A percentile compares a stretch with the other conserved stretches of the same genome.
These are phyloP conservation scores for Mucor saturninus DNA, from an alignment of 371 early-diverging fungal genomes.

Conservation along the genomic window DNA sequence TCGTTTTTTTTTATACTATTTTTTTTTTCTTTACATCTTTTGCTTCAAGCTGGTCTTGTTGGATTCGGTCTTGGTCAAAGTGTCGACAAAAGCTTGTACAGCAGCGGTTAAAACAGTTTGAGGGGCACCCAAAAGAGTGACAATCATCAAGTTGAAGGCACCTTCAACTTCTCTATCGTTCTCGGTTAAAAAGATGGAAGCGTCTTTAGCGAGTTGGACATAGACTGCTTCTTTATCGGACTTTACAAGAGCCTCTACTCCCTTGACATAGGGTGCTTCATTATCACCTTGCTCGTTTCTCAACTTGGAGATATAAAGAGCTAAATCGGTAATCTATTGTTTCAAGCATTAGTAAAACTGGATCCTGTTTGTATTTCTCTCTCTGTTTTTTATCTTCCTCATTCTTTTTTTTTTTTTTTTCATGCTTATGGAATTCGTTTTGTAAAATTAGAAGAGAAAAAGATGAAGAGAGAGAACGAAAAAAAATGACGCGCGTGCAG, in stretches of 20 bases:
- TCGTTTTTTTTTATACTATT: background rate
- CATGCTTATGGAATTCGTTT: background rate
- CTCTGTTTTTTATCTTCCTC: too few species aligned
- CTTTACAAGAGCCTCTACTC: constrained; percentile 56
- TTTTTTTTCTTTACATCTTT: constrained; percentile 57
- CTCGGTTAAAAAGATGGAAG: constrained; percentile 61
- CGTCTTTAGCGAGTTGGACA: constrained; percentile 63
- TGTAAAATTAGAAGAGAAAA: background rate
- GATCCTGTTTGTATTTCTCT: background rate
- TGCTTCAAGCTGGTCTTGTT: constrained; percentile 63
- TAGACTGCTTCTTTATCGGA: constrained; percentile 65
- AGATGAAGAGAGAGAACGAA: background rate
- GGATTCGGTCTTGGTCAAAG: constrained; percentile 56
- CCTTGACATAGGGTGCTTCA: constrained; percentile 56
- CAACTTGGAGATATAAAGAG: constrained; percentile 62
- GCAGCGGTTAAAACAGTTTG: constrained; percentile 41
- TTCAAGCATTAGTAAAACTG: background rate
- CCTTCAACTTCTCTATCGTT: constrained; percentile 73
- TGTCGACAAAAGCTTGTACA: constrained; percentile 56
- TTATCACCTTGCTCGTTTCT: constrained; percentile 57
- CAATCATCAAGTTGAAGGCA: constrained; percentile 75
- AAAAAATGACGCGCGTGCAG: constrained; percentile 4
- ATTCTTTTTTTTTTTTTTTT: background rate
- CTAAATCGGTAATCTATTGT: constrained; percentile 59
- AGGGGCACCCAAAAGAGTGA: constrained; percentile 50